A percentile compares a stretch with the other conserved stretches of the same genome.
Conservation (phyloP, 495 filamentous ascomycete species). For the Talaromyces wortmannii region DNA sequence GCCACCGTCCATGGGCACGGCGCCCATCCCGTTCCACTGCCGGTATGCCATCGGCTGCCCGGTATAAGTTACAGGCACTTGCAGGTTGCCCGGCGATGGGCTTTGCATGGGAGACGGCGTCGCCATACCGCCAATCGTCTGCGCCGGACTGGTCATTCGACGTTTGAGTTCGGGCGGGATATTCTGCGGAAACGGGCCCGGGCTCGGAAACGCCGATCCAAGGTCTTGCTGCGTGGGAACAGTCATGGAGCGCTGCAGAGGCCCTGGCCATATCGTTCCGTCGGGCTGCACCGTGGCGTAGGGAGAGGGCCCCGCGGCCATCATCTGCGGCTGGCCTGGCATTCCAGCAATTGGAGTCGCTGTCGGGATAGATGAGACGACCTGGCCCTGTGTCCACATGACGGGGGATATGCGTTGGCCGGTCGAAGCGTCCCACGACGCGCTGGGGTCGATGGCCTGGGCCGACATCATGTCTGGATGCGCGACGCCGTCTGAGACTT, state of each 20-base stretch:
- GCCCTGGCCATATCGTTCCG: conserved; percentile 32
- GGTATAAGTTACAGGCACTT: conserved; percentile 28
- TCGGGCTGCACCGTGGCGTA: conserved; percentile 25
- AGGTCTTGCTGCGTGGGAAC: conserved; percentile 29
- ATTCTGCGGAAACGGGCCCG: not conserved
- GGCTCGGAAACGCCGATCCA: not conserved
- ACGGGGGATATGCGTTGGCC: conserved; percentile 1
- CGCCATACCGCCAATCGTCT: conserved; percentile 11
- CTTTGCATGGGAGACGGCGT: conserved; percentile 13
- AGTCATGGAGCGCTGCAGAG: conserved; percentile 31
- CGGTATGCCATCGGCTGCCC: conserved; percentile 20
- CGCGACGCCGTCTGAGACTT: not conserved
- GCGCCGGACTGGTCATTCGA: conserved; percentile 36
- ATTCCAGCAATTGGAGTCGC: conserved; percentile 19
- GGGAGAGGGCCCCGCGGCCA: not conserved
- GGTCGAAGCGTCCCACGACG: not conserved
- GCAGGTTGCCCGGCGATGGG: conserved; percentile 24
- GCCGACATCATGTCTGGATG: conserved; percentile 2
- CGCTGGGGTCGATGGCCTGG: conserved; percentile 4
- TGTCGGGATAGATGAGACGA: conserved; percentile 18
- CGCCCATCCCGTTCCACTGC: conserved; percentile 31
- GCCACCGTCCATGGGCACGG: conserved; percentile 29
- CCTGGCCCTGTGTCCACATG: conserved; percentile 10
- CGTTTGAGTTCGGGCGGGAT: conserved; percentile 29
- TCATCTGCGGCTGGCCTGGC: conserved; percentile 26